phyloP scores from a whole-genome alignment of 768 basidiomycete genomes.

The Pholiota conissans region DNA sequence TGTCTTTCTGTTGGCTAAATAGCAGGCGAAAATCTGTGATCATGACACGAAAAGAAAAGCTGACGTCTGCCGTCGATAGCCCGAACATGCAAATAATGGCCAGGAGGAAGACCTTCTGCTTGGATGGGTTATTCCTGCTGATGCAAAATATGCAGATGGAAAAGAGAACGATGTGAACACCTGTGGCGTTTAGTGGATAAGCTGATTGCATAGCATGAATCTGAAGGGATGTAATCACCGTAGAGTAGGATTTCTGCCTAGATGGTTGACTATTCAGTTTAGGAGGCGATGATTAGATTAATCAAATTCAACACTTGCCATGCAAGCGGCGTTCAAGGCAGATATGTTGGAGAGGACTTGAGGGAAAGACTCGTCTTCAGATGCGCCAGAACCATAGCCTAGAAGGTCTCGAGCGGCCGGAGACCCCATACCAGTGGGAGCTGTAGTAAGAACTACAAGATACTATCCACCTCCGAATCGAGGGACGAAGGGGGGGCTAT shows the following conservation, averaged over 20 bases:
- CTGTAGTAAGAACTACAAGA: neutral
- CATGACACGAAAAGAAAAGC: constrained; percentile 7
- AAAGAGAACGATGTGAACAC: constrained; percentile 4
- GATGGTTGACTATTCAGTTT: neutral
- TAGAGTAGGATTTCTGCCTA: neutral
- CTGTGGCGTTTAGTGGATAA: neutral
- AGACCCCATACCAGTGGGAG: neutral
- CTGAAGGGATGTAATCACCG: neutral
- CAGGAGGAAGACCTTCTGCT: constrained; percentile 6
- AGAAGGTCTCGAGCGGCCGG: neutral
- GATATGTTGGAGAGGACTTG: neutral
- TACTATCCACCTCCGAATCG: no score
- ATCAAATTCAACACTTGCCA: neutral
- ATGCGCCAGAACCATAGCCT: neutral
- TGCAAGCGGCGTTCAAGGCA: neutral
- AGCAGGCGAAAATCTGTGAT: constrained; percentile 1
- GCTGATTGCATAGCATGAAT: neutral
- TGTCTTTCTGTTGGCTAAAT: neutral
- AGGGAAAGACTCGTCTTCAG: neutral
- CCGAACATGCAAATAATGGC: constrained; percentile 8
- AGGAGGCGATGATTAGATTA: neutral
- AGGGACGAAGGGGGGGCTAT: no score
- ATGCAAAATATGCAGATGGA: constrained; percentile 6
- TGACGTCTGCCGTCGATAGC: constrained; percentile 4
- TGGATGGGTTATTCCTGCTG: constrained; percentile 1